Base-by-base conservation (phyloP, 768 basidiomycete genomes). In the Xerocomellus intermedius region DNA sequence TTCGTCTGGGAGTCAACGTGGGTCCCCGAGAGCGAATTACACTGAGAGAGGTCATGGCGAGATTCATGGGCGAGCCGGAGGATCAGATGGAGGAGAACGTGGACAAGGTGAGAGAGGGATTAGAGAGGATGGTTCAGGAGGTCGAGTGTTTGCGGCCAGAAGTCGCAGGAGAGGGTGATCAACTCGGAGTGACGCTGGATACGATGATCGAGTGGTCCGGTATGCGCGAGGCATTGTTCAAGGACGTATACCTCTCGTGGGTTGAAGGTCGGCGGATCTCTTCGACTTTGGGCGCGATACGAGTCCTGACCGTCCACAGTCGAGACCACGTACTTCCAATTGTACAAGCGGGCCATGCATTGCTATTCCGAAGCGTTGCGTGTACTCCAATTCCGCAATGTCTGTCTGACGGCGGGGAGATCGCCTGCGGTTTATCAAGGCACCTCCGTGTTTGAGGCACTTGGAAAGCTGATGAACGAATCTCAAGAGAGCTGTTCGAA, bases 261-360 rank as follows among this genome's bases (percentile, higher is more conserved):
- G 83, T 91, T 12, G 83, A 90, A 64, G 86, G 90, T 91, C 55
- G 51, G 85, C 65, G 5, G 47, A 16, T 38, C 38, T 16, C 9
- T 38, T 38, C 21, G 1, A n/a, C 13, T 35, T 17, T 12, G 5
- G 3, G 0, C 17, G 22, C 1, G 19, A 39, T 10, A 28, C 3
- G 26, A n/a, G 28, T 19, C 4, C 22, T 36, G 41, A 56, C 30
- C 8, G 13, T 21, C 3, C 19, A 30, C 48, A 58, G 91, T 91
- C 37, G 87, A 94, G 70, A 84, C 90, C 13, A 83, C 82, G 1
- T 76, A 85, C 69, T 94, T 94, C 75, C 86, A 92, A 66, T 72
- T 95, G 16, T 91, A 89, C 77, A 87, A 86, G 60, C 83, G 94
- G 52, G 83, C 87, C 5, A 84, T 82, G 65, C 94, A 95, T 64